Base-by-base conservation (phyloP, 495 filamentous ascomycete species). In the Aspergillus avenaceus region DNA sequence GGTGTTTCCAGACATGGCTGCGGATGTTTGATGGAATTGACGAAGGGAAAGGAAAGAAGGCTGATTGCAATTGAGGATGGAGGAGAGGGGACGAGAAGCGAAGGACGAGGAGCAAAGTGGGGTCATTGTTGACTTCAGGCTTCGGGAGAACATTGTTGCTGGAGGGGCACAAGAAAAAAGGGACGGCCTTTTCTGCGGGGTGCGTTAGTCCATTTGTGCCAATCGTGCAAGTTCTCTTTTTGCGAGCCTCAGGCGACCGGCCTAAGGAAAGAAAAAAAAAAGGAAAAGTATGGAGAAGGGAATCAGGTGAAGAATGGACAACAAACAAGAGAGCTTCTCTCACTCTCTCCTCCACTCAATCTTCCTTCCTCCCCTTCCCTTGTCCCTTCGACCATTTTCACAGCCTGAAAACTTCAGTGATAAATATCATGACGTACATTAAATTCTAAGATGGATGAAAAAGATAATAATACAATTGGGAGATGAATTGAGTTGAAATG, bases 21-120 rank as follows among this genome's bases (percentile, higher is more conserved):
- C 67, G 60, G 81, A 59, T 54, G 84, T 78, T 63, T 83, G 70
- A 61, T 79, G 77, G 69, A 88, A 90, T 56, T 71, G 71, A 66
- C 81, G 74, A 47, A 69, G 63, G 61, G 73, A 67, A 54, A 65
- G 63, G 55, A 72, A 70, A 61, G 68, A 61, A 55, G 60, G 43
- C 50, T 53, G 56, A 36, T 61, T 64, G 63, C 69, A 72, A 75
- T 73, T 71, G 67, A 69, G 55, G 47, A 53, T 45, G 54, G 59
- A 66, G 49, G 58, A 66, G 62, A 59, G 64, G 61, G 68, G 70
- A 72, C 66, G 72, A 69, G 61, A 70, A 72, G 71, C 66, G 62
- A 65, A 61, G 49, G 60, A 59, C 49, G 69, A 67, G 32, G 32
- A 38, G 59, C 50, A 68, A 66, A 61, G 73, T 72, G 70, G 73